Percentiles rank a stretch among this genome's conserved stretches.
Conservation (phyloP, 2,329 filamentous ascomycete genomes). For the Alternaria conjuncta region DNA sequence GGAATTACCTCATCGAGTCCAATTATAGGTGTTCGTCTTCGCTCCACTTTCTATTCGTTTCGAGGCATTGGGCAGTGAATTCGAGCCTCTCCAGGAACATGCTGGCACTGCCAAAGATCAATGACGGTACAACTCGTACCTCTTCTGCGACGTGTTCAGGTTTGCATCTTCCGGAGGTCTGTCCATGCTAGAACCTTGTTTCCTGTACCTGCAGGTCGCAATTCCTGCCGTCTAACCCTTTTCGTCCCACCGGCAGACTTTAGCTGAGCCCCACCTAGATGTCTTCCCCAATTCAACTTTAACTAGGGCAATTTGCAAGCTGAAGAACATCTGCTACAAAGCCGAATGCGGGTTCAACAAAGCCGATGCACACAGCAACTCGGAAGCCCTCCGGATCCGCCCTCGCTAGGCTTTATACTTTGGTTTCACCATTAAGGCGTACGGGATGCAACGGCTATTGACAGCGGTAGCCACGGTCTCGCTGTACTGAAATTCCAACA, state of each 20-base stretch:
- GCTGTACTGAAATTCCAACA: background rate
- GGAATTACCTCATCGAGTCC: slow-evolving; percentile 1
- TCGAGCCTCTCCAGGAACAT: background rate
- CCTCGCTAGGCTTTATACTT: background rate
- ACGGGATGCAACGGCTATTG: background rate
- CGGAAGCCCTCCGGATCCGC: background rate
- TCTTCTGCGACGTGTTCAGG: background rate
- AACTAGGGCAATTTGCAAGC: background rate
- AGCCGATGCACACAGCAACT: background rate
- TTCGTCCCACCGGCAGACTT: background rate
- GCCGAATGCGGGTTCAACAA: background rate
- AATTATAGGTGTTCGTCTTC: background rate
- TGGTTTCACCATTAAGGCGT: background rate
- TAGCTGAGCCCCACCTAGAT: slow-evolving; percentile 1
- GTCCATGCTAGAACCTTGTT: slow-evolving; percentile 3
- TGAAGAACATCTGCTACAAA: background rate
- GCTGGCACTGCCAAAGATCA: background rate
- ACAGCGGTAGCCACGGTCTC: background rate
- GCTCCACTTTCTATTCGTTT: slow-evolving; percentile 1
- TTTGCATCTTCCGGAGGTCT: background rate
- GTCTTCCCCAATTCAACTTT: background rate
- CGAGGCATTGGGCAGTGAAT: background rate
- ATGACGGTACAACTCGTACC: background rate
- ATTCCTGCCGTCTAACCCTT: background rate
- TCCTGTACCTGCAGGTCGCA: slow-evolving; percentile 15